These are phyloP conservation scores for Lophiostoma macrostomum DNA, from an alignment of 495 filamentous ascomycete genomes.

Conservation along the genomic window DNA sequence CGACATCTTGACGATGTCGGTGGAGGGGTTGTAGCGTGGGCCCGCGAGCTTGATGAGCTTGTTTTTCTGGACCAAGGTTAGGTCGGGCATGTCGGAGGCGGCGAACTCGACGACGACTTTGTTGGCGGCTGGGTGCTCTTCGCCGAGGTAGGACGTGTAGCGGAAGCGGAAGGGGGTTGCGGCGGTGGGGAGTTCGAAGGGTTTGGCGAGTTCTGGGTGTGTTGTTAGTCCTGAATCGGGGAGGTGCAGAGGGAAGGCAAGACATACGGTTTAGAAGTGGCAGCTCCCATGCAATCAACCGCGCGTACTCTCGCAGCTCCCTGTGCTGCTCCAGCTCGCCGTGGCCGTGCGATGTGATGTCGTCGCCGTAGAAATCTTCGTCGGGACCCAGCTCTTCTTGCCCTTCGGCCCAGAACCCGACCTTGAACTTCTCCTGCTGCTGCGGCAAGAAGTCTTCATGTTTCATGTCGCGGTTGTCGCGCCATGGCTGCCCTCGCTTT, in stretches of 20 bases:
- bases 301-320: conserved; percentile 82
- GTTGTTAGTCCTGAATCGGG: neutral
- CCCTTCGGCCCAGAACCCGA: conserved; percentile 31
- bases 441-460: conserved; percentile 20
- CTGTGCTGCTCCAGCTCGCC: conserved; percentile 84
- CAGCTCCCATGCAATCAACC: conserved; percentile 94
- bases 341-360: conserved; percentile 77
- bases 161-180: conserved; percentile 79
- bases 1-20: conserved; percentile 80
- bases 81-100: conserved; percentile 61
- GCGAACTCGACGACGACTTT: conserved; percentile 93
- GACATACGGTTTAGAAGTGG: conserved; percentile 78
- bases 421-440: neutral
- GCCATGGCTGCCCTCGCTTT: neutral
- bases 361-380: conserved; percentile 66
- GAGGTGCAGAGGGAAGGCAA: neutral
- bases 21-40: conserved; percentile 84
- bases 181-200: conserved; percentile 67
- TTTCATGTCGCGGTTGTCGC: neutral
- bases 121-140: conserved; percentile 81
- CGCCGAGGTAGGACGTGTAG: conserved; percentile 96
- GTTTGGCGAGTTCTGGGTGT: conserved; percentile 69
- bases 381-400: conserved; percentile 42
- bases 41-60: conserved; percentile 89
- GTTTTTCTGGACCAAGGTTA: conserved; percentile 63